Conservation (phyloP, 768 basidiomycete species). For the Rhizopogon vesiculosus region DNA sequence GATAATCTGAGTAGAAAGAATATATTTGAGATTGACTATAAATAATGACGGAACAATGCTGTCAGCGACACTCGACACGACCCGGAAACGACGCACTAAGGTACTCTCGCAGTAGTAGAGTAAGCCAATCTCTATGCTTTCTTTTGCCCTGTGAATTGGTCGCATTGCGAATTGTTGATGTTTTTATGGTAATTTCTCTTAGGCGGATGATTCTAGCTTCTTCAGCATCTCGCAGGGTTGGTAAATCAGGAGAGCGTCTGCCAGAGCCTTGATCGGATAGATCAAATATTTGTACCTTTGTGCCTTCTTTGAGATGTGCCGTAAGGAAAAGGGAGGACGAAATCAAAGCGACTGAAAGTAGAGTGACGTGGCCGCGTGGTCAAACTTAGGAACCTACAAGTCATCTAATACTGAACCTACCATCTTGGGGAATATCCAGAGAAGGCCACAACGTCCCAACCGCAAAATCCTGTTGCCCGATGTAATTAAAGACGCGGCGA, state of each 20-base stretch:
- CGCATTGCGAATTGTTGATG: conserved; percentile 13
- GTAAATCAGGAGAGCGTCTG: conserved; percentile 40
- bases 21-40: conserved; percentile 68
- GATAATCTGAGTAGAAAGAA: conserved; percentile 56
- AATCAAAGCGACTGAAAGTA: conserved; percentile 45
- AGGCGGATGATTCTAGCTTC: conserved; percentile 52
- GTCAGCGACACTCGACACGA: neutral
- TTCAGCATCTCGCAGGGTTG: conserved; percentile 43
- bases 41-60: conserved; percentile 4
- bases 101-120: conserved; percentile 58
- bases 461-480: conserved; percentile 46
- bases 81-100: conserved; percentile 44
- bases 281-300: conserved; percentile 44
- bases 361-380: conserved; percentile 5
- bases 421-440: conserved; percentile 48
- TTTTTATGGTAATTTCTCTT: conserved; percentile 37
- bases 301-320: conserved; percentile 47
- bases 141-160: conserved; percentile 14
- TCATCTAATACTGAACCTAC: conserved; percentile 36
- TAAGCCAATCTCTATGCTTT: conserved; percentile 62
- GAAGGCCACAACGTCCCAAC: conserved; percentile 80
- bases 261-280: conserved; percentile 34
- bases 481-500: conserved; percentile 9
- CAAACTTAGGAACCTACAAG: conserved; percentile 10
- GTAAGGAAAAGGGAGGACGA: conserved; percentile 59